phyloP scores from a whole-genome alignment of 345 rosid genomes.

The Arabidopsis thaliana region DNA sequence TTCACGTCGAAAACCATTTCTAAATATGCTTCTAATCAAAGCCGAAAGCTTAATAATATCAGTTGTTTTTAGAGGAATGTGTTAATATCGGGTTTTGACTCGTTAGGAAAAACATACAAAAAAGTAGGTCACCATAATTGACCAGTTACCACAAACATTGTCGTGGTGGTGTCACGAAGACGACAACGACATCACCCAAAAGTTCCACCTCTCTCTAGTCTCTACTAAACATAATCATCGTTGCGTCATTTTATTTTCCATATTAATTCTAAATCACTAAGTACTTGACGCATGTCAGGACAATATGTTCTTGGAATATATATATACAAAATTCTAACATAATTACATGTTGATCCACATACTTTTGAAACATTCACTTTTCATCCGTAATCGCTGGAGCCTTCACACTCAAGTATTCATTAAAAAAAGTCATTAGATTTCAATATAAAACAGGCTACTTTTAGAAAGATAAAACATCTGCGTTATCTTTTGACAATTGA shows the following conservation, averaged over 20 bases:
- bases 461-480: constrained; percentile 32
- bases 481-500: constrained; percentile 46
- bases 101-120: constrained; percentile 1
- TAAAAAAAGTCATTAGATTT: neutral
- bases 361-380: constrained; percentile 32
- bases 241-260: constrained; percentile 26
- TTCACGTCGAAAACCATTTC: neutral
- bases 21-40: neutral
- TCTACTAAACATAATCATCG: constrained; percentile 39
- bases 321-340: constrained; percentile 17
- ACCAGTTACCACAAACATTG: constrained; percentile 33
- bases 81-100: constrained; percentile 4
- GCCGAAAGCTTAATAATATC: neutral
- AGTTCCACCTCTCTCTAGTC: constrained; percentile 10
- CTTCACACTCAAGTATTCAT: constrained; percentile 23
- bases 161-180: constrained; percentile 42
- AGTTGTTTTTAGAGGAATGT: neutral
- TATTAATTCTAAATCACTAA: constrained; percentile 11
- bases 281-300: constrained; percentile 36
- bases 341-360: constrained; percentile 27
- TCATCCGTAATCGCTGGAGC: constrained; percentile 38
- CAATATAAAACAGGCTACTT: constrained; percentile 9
- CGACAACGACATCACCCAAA: constrained; percentile 38
- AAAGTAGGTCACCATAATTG: constrained; percentile 32
- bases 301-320: constrained; percentile 25